Conservation (phyloP, 2,329 filamentous ascomycete genomes). For the Apiospora malaysiana region DNA sequence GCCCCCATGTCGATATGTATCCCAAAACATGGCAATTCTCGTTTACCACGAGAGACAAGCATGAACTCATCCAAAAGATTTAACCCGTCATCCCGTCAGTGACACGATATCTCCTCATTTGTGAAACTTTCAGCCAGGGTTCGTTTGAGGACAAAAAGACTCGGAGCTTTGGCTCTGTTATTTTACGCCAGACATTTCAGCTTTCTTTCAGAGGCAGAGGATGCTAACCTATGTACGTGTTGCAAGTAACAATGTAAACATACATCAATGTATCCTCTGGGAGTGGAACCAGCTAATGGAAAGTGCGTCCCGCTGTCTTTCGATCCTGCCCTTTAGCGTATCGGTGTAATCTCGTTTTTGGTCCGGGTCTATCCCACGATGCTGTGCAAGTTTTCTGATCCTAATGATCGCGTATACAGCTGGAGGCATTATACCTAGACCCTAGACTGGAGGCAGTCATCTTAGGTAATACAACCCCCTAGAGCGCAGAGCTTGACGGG, state of each 20-base stretch:
- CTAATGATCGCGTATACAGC: neutral
- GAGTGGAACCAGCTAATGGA: neutral
- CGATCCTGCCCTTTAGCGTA: neutral
- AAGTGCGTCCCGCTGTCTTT: neutral
- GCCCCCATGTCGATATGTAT: neutral
- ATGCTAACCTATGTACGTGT: neutral
- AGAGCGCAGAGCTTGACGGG: neutral
- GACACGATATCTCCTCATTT: neutral
- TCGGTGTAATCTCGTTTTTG: slow-evolving; percentile 1
- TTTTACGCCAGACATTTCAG: slow-evolving; percentile 2
- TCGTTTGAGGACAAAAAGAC: neutral
- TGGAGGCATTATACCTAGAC: no score
- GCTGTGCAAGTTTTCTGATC: neutral
- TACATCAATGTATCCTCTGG: no score
- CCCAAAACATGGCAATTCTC: neutral
- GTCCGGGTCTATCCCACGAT: neutral
- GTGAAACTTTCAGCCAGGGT: slow-evolving; percentile 5
- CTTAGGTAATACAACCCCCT: neutral
- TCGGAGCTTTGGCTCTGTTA: neutral
- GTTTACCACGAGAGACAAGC: neutral
- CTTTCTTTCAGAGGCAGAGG: neutral
- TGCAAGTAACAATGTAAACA: slow-evolving; percentile 11
- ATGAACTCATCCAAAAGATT: neutral
- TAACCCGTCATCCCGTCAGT: neutral
- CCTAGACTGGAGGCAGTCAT: neutral